Conservation (phyloP, 2,329 filamentous ascomycete genomes). For the Ceratocystis papillata region DNA sequence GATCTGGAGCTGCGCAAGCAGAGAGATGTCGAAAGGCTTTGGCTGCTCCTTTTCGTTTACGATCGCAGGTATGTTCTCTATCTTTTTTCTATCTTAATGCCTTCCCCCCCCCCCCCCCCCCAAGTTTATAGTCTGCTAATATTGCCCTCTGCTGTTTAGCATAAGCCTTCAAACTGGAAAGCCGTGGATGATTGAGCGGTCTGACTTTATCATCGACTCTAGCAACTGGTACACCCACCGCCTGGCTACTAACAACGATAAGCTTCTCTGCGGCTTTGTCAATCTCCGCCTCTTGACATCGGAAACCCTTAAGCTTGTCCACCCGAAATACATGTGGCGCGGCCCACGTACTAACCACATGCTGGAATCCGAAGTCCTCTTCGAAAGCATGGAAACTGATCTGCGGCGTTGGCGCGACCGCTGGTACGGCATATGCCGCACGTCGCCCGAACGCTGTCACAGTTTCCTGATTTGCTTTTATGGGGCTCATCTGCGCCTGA, state of each 20-base stretch:
- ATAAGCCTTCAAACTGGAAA: constrained; percentile 36
- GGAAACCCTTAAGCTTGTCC: constrained; percentile 27
- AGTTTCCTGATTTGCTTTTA: constrained; percentile 34
- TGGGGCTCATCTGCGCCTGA: constrained; percentile 32
- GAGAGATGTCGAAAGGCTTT: constrained; percentile 33
- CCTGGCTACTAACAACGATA: constrained; percentile 31
- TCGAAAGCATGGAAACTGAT: constrained; percentile 26
- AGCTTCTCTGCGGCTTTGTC: constrained; percentile 33
- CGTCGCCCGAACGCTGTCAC: constrained; percentile 29
- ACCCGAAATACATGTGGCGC: constrained; percentile 26
- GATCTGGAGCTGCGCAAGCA: constrained; percentile 28
- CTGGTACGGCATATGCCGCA: constrained; percentile 25
- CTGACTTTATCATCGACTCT: constrained; percentile 32
- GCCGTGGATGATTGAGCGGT: constrained; percentile 36
- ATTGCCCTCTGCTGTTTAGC: constrained; percentile 26
- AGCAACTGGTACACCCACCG: constrained; percentile 32
- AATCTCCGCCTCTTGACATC: constrained; percentile 33
- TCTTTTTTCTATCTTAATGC: not conserved
- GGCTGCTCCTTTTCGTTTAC: constrained; percentile 35
- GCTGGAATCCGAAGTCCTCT: constrained; percentile 26
- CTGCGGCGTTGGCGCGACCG: constrained; percentile 28
- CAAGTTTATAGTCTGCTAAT: not conserved
- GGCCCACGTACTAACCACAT: constrained; percentile 25
- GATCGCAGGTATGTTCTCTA: constrained; percentile 31
- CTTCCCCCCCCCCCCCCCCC: not conserved